phyloP scores from a whole-genome alignment of 352 stramenopile genomes.

The Phytophthora idaei region DNA sequence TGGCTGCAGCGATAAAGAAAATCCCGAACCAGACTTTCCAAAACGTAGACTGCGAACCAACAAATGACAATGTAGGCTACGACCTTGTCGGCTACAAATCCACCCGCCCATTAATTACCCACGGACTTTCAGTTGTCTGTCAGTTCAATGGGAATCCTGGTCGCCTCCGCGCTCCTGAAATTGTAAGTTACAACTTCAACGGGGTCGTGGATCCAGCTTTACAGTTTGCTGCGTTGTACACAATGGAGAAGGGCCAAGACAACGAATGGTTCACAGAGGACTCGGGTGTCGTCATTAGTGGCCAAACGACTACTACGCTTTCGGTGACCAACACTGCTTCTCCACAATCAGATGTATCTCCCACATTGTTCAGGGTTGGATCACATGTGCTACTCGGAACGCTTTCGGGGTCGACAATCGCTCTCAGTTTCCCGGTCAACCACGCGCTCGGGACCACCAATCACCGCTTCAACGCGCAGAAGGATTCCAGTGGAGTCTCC shows the following conservation, averaged over 20 bases:
- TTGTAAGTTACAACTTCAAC: constrained; percentile 29
- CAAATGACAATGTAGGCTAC: neutral
- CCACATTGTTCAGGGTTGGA: constrained; percentile 33
- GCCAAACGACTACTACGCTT: neutral
- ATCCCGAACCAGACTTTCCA: constrained; percentile 61
- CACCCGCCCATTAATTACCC: neutral
- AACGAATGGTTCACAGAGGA: constrained; percentile 66
- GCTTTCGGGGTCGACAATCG: constrained; percentile 7
- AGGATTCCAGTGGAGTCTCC: neutral
- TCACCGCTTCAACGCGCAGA: constrained; percentile 1
- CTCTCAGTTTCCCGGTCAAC: constrained; percentile 34
- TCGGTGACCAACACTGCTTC: neutral
- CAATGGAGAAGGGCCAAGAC: constrained; percentile 48
- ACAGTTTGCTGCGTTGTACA: constrained; percentile 30
- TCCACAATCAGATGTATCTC: neutral
- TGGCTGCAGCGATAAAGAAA: constrained; percentile 43
- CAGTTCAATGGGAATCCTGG: constrained; percentile 65
- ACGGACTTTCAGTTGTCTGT: constrained; percentile 59
- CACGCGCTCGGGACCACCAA: constrained; percentile 1
- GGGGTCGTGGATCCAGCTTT: constrained; percentile 15
- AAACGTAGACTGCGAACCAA: constrained; percentile 42
- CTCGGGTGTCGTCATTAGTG: constrained; percentile 20
- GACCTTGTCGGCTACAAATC: constrained; percentile 29
- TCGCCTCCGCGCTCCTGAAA: constrained; percentile 54
- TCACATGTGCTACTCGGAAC: constrained; percentile 23